A percentile compares a stretch with the other conserved stretches of the same genome.
Evolutionary conservation across 2,329 filamentous ascomycete genomes (phyloP).

Genomic region (Diaporthe helianthi): DNA sequence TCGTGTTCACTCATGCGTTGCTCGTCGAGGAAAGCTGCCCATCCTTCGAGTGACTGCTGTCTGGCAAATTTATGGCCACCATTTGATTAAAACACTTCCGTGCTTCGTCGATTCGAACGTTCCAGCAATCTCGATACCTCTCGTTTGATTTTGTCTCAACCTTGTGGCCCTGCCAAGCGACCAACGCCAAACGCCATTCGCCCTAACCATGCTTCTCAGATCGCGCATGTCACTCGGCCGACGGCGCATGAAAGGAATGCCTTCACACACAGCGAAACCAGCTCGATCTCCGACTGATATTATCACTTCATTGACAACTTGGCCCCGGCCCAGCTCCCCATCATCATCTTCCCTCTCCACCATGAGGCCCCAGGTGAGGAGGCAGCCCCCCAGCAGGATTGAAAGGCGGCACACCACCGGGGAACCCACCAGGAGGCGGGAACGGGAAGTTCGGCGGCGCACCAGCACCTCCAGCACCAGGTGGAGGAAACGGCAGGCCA

Average conservation of each 20-base stretch:
- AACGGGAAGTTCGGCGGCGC: slow-evolving; percentile 58
- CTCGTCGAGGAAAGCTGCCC: neutral
- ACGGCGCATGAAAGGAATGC: neutral
- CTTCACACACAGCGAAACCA: neutral
- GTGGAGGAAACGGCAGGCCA: slow-evolving; percentile 38
- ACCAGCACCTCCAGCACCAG: slow-evolving; percentile 19
- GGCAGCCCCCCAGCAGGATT: slow-evolving; percentile 46
- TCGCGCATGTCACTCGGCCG: neutral
- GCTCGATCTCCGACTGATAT: neutral
- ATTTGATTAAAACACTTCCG: neutral
- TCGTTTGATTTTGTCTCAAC: slow-evolving; percentile 14
- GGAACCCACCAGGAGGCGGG: slow-evolving; percentile 44
- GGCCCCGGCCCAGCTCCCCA: slow-evolving; percentile 31
- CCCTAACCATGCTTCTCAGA: neutral
- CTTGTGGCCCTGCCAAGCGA: neutral
- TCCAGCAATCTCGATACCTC: neutral
- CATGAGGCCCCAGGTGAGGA: slow-evolving; percentile 1
- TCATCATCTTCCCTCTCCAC: slow-evolving; percentile 49
- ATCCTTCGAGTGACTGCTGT: neutral
- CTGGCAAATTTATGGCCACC: neutral
- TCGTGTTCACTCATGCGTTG: neutral
- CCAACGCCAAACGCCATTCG: slow-evolving; percentile 32
- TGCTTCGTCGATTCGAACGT: neutral
- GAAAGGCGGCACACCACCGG: slow-evolving; percentile 52
- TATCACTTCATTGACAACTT: neutral